phyloP scores from a whole-genome alignment of 208 protist genomes.

The Trypanosoma boissoni region DNA sequence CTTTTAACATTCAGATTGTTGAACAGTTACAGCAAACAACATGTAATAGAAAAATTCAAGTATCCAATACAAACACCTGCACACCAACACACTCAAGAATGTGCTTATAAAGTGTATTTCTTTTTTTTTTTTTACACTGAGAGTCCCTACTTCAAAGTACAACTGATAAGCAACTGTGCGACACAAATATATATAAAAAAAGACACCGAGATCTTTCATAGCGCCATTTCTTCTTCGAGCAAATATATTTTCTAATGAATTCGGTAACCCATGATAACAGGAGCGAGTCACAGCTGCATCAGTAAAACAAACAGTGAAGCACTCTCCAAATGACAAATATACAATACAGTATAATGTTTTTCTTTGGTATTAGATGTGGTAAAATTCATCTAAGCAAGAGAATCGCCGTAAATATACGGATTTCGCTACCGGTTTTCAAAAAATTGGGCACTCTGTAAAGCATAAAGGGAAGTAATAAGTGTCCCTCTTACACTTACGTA shows the following conservation, averaged over 20 bases:
- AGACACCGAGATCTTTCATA: slow-evolving; percentile 29
- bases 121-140: slow-evolving; percentile 10
- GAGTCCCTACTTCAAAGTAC: slow-evolving; percentile 36
- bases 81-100: slow-evolving; percentile 35
- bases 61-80: slow-evolving; percentile 63
- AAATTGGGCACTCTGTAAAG: slow-evolving; percentile 5
- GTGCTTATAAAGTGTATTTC: slow-evolving; percentile 15
- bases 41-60: slow-evolving; percentile 76
- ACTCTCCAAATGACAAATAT: slow-evolving; percentile 31
- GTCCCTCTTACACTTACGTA: slow-evolving; percentile 35
- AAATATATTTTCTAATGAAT: slow-evolving; percentile 5
- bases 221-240: slow-evolving; percentile 19
- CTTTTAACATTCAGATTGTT: slow-evolving; percentile 51
- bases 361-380: slow-evolving; percentile 34
- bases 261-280: slow-evolving; percentile 13
- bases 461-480: slow-evolving; percentile 26
- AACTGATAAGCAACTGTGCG: slow-evolving; percentile 40
- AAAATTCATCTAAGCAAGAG: slow-evolving; percentile 37
- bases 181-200: slow-evolving; percentile 47
- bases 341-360: slow-evolving; percentile 37
- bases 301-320: slow-evolving; percentile 30
- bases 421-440: slow-evolving; percentile 6
- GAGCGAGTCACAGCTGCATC: slow-evolving; percentile 26
- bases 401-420: slow-evolving; percentile 10
- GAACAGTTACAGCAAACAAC: slow-evolving; percentile 51